Conservation (phyloP, 306 rosid species). For the Gleditsia sinensis region DNA sequence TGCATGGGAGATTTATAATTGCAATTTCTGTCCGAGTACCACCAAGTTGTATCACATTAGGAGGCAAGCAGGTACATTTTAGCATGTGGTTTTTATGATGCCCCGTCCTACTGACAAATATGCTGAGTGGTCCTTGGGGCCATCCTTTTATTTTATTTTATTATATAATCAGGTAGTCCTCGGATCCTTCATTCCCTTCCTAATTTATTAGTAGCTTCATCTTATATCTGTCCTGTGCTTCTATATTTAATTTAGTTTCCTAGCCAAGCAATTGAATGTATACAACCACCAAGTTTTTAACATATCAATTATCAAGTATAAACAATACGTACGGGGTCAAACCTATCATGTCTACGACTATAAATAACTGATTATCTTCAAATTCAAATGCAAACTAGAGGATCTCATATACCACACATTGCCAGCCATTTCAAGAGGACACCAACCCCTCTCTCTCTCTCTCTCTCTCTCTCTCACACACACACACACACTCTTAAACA, state of each 20-base stretch:
- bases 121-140: background rate
- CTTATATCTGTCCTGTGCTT: background rate
- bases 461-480: background rate
- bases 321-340: background rate
- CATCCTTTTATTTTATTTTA: background rate
- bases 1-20: background rate
- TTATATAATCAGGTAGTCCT: too few species aligned
- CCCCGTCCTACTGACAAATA: background rate
- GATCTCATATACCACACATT: too few species aligned
- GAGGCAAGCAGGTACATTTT: background rate
- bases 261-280: background rate
- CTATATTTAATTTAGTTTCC: background rate
- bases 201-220: background rate
- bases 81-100: background rate
- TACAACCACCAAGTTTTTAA: background rate
- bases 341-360: background rate
- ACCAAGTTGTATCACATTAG: background rate
- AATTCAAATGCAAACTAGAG: background rate
- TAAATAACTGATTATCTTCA: background rate
- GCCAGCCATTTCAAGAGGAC: constrained; percentile 5
- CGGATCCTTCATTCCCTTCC: too few species aligned
- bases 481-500: background rate
- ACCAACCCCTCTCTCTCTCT: background rate
- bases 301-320: background rate
- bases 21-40: background rate